phyloP scores from a whole-genome alignment of 495 filamentous ascomycete genomes.

The Hypoxylon rickii region DNA sequence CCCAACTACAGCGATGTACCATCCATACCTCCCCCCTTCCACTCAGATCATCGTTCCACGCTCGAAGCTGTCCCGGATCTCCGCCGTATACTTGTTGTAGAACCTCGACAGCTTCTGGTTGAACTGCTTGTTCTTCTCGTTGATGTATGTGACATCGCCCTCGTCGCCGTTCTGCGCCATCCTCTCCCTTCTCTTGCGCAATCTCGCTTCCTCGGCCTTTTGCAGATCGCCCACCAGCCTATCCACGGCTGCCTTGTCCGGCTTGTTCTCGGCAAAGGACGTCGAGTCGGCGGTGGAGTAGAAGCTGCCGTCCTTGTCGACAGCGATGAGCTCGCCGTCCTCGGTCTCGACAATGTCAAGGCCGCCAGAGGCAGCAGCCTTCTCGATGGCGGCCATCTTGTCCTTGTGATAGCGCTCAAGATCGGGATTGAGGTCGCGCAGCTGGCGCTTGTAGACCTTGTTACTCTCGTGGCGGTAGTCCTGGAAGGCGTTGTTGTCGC shows the following conservation, averaged over 20 bases:
- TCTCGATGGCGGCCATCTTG: constrained; percentile 82
- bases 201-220: constrained; percentile 82
- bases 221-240: constrained; percentile 81
- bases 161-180: constrained; percentile 74
- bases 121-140: constrained; percentile 99
- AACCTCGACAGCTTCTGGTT: constrained; percentile 95
- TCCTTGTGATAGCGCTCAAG: constrained; percentile 81
- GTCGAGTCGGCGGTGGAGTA: constrained; percentile 84
- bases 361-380: constrained; percentile 76
- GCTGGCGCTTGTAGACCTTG: constrained; percentile 92
- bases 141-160: constrained; percentile 96
- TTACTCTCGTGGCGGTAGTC: constrained; percentile 85
- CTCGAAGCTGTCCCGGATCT: constrained; percentile 97
- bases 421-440: constrained; percentile 72
- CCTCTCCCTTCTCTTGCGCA: constrained; percentile 83
- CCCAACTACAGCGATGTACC: too few relatives aligned
- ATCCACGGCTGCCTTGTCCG: constrained; percentile 88
- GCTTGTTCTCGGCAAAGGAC: constrained; percentile 81
- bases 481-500: constrained; percentile 85
- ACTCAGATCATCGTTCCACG: constrained; percentile 88
- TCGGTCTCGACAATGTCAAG: constrained; percentile 92
- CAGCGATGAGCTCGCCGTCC: constrained; percentile 90
- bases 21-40: constrained; percentile 1
- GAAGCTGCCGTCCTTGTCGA: constrained; percentile 88
- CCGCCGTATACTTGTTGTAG: constrained; percentile 98